phyloP scores from a whole-genome alignment of 805 yeast genomes.

The Maudiozyma barnettii region DNA sequence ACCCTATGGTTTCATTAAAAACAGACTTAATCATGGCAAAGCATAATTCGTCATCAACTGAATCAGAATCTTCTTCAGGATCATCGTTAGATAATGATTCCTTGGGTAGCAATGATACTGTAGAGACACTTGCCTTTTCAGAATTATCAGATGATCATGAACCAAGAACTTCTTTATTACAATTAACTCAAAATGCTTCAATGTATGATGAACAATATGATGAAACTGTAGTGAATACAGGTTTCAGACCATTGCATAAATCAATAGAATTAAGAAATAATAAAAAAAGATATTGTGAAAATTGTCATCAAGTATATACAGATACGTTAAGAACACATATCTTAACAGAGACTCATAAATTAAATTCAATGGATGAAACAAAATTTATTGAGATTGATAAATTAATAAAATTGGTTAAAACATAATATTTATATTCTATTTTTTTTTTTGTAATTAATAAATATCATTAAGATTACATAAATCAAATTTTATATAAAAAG shows the following conservation, averaged over 20 bases:
- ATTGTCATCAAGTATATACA: slow-evolving; percentile 74
- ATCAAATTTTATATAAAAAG: too few relatives aligned
- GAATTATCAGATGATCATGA: background rate
- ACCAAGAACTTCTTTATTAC: background rate
- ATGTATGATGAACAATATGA: background rate
- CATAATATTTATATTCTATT: too few relatives aligned
- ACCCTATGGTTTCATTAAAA: background rate
- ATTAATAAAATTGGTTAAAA: slow-evolving; percentile 33
- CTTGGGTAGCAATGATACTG: background rate
- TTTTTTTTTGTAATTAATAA: background rate
- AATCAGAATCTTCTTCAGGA: background rate
- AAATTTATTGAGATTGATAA: slow-evolving; percentile 72
- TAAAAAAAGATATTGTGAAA: slow-evolving; percentile 58
- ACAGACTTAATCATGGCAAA: background rate
- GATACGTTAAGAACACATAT: slow-evolving; percentile 65
- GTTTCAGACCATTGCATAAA: background rate
- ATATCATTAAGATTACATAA: background rate
- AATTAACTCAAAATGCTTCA: background rate
- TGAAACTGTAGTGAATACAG: background rate
- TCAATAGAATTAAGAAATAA: background rate
- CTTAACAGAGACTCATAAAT: slow-evolving; percentile 53
- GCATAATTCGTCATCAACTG: background rate
- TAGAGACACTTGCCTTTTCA: background rate
- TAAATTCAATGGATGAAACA: slow-evolving; percentile 59
- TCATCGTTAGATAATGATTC: background rate